Evolutionary conservation across 2,329 filamentous ascomycete species (phyloP).

Genomic region (Xylaria sp.): DNA sequence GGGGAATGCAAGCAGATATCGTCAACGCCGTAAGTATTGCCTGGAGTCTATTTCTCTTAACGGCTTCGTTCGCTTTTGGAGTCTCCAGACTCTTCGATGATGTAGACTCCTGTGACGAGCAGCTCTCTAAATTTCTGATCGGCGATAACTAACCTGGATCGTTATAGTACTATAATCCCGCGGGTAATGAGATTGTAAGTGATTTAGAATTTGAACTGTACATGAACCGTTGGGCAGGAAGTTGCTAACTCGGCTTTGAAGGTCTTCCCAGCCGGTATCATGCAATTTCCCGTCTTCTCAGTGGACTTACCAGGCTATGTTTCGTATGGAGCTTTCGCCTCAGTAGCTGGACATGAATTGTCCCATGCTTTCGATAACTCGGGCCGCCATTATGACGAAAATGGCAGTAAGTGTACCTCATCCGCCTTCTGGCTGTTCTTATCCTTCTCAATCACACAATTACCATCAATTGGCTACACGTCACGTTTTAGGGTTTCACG

Average conservation of each 20-base stretch:
- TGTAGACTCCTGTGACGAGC: neutral
- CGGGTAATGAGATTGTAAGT: constrained; percentile 68
- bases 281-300: constrained; percentile 72
- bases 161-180: constrained; percentile 64
- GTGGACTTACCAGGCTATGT: constrained; percentile 63
- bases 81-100: neutral
- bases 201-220: neutral
- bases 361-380: constrained; percentile 75
- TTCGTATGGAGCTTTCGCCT: constrained; percentile 71
- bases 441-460: neutral
- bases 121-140: neutral
- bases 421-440: neutral
- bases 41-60: neutral
- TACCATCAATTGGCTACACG: neutral
- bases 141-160: neutral
- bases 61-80: neutral
- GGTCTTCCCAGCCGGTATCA: constrained; percentile 72
- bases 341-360: constrained; percentile 72
- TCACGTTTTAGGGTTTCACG: neutral
- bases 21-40: constrained; percentile 60
- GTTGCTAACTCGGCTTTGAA: constrained; percentile 22
- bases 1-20: constrained; percentile 69
- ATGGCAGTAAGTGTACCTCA: constrained; percentile 55
- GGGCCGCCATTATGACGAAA: constrained; percentile 71
- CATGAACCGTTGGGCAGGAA: neutral